phyloP scores from a whole-genome alignment of 768 basidiomycete species.

The Trametes elegans region DNA sequence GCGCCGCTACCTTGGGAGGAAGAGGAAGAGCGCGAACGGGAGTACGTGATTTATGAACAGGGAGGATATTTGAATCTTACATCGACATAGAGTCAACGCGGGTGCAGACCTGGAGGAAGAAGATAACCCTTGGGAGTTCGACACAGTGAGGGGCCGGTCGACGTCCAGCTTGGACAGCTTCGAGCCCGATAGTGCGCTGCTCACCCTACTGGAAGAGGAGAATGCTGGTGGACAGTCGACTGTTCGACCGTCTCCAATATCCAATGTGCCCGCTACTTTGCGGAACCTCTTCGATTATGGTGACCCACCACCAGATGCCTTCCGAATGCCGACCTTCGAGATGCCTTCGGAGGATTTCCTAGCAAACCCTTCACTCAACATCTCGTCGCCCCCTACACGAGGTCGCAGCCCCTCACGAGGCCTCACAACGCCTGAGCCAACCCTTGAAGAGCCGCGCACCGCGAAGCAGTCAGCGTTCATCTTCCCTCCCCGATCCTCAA shows the following conservation, averaged over 20 bases:
- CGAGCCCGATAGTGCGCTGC: conserved; percentile 13
- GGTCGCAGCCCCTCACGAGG: conserved; percentile 35
- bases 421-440: conserved; percentile 29
- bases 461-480: conserved; percentile 51
- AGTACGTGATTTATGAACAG: conserved; percentile 11
- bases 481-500: conserved; percentile 43
- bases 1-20: conserved; percentile 72
- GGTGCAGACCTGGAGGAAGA: conserved; percentile 21
- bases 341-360: conserved; percentile 15
- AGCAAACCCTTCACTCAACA: conserved; percentile 17
- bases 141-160: conserved; percentile 55
- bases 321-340: conserved; percentile 41
- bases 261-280: conserved; percentile 70
- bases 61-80: not conserved
- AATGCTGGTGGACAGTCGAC: conserved; percentile 39
- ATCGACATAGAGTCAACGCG: not conserved
- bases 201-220: conserved; percentile 22
- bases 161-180: conserved; percentile 5
- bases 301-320: conserved; percentile 35
- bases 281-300: conserved; percentile 76
- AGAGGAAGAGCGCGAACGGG: conserved; percentile 46
- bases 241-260: conserved; percentile 46
- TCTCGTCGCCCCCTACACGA: conserved; percentile 36
- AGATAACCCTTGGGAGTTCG: conserved; percentile 72
- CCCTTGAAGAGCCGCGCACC: conserved; percentile 40